Percentiles rank a stretch among this genome's conserved stretches.
These are phyloP conservation scores for Macrophomina tecta DNA, from an alignment of 2,329 filamentous ascomycete genomes.

Conservation along the genomic window DNA sequence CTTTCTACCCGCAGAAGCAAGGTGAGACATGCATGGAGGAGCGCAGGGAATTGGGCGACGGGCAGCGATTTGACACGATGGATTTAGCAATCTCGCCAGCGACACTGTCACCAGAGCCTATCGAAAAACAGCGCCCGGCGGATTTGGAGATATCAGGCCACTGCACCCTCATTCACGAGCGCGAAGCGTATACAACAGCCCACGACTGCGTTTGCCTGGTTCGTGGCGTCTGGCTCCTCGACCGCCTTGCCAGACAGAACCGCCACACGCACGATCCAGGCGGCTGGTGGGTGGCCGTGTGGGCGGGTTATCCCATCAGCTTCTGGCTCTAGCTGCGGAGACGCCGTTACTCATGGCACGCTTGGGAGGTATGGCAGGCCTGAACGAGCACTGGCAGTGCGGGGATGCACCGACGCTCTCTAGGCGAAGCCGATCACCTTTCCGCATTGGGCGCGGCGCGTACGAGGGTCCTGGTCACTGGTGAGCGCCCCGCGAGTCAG, in stretches of 20 bases:
- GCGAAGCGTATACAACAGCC: conserved; percentile 7
- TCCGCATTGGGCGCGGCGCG: conserved; percentile 15
- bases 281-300: conserved; percentile 14
- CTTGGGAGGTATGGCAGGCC: conserved; percentile 19
- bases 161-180: background rate
- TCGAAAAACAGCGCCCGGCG: background rate
- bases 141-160: conserved; percentile 14
- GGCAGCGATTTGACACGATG: conserved; percentile 15
- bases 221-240: conserved; percentile 8
- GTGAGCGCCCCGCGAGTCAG: conserved; percentile 12
- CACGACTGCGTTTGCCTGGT: background rate
- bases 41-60: conserved; percentile 1
- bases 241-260: background rate
- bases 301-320: conserved; percentile 15
- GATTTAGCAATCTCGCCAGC: conserved; percentile 13
- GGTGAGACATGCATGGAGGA: conserved; percentile 24
- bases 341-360: conserved; percentile 23
- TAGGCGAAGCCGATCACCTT: conserved; percentile 25
- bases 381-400: conserved; percentile 11
- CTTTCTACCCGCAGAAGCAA: conserved; percentile 16
- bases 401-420: conserved; percentile 14
- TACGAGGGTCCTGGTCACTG: conserved; percentile 20
- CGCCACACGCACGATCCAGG: conserved; percentile 16
- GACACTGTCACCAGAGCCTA: background rate
- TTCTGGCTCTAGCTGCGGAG: conserved; percentile 17